Base-by-base conservation (phyloP, 495 filamentous ascomycete species). In the Lentithecium fluviatile region DNA sequence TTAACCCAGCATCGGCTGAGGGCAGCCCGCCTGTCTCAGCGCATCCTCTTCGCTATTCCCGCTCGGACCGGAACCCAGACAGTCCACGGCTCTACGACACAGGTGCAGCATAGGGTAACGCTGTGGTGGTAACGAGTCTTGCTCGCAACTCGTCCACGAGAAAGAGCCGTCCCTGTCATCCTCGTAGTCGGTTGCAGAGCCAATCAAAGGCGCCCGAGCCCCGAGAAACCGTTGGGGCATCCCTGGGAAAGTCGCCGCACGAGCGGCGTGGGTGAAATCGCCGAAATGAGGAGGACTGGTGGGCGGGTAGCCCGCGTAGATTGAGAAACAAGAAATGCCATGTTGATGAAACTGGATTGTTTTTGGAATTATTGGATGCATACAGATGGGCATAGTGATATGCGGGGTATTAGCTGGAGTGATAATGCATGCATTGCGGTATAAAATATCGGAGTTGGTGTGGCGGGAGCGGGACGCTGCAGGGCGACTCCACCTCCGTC, bases 81-180 rank as follows among this genome's bases (percentile, higher is more conserved):
- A 32, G 29, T 32, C 10, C 29, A 10, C 29, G 10, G 29, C 29
- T 3, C 3, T 10, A 32, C 29, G 29, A 32, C 29, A 32, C 29
- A 32, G 29, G 10, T 4, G 29, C 29, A 8, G 11, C 37, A 32
- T 34, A 55, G 13, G 52, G 32, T 17, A 45, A 50, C 10, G n/a
- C n/a, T n/a, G 29, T 51, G 42, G 47, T 58, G 43, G 48, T 6
- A 32, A 34, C 47, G 40, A 43, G 40, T 43, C 5, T 43, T 43
- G 5, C 15, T 7, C 36, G 7, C 36, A 38, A 15, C 15, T 43
- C 15, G 40, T 13, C 40, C 40, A 43, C 40, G 40, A 43, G 40
- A 5, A 15, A 20, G 13, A 6, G 13, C 3, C 4, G 13, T n/a
- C 15, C 40, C 40, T 43, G 29, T 32, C 40, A 20, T 20, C 40